Evolutionary conservation across 169 alveolate species (phyloP).

Genomic region (Amoebophrya sp.): DNA sequence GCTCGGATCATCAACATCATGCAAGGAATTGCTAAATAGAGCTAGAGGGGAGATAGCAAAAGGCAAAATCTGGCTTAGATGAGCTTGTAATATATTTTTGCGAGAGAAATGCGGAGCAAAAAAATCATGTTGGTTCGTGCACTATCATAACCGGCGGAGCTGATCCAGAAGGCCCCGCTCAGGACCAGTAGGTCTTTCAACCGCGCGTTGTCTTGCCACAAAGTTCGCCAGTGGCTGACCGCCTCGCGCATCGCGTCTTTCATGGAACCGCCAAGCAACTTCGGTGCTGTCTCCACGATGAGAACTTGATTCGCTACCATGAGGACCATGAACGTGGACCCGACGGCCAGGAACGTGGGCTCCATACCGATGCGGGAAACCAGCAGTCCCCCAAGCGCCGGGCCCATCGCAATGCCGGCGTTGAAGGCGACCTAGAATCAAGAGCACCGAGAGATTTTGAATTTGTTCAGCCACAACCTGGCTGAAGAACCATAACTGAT

Average conservation of each 20-base stretch:
- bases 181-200: not conserved
- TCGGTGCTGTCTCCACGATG: conserved; percentile 1
- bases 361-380: not conserved
- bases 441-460: too few species aligned
- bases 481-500: too few species aligned
- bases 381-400: not conserved
- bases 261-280: not conserved
- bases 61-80: too few species aligned
- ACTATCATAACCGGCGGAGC: too few species aligned
- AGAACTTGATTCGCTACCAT: not conserved
- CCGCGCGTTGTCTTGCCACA: not conserved
- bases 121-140: too few species aligned
- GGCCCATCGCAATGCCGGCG: conserved; percentile 19
- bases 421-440: not conserved
- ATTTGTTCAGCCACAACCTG: too few species aligned
- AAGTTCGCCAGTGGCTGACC: not conserved
- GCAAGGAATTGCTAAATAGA: too few species aligned
- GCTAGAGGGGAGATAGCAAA: too few species aligned
- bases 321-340: not conserved
- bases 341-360: not conserved
- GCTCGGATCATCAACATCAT: too few species aligned
- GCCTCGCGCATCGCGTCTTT: not conserved
- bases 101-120: too few species aligned
- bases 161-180: not conserved
- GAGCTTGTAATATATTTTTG: too few species aligned